Evolutionary conservation across 306 rosid species (phyloP), one percentile per base, ranked within the genome.

Genomic region (Dryas octopetala): DNA sequence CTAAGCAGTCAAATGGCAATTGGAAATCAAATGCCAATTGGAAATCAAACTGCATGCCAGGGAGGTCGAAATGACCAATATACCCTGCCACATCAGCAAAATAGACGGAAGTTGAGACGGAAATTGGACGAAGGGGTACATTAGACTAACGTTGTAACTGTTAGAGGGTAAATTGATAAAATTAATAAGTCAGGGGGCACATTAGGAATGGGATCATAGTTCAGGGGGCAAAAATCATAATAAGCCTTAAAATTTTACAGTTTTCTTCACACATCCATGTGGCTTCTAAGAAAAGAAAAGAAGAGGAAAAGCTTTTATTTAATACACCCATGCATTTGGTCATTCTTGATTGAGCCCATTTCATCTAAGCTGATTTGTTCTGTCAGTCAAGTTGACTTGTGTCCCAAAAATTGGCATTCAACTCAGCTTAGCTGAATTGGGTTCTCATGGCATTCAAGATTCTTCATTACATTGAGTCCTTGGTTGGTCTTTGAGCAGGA

Each of bases 401-500:
- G 58, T 48, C 45, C 44, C 45, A 47, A 49, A 53, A 68, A 12
- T 51, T 48, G 10, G 6, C n/a, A 44, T 40, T 15, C 61, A 55
- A 7, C 7, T 40, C 52, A 40, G 57, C 64, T 53, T 52, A 49
- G 62, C 59, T 59, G 41, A 16, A 16, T 38, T 74, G 49, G 53
- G 69, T 63, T 73, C 50, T 74, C 16, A 10, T 9, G 6, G 41
- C 12, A 4, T 63, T 40, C 49, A 69, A 68, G 73, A 23, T 13
- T 61, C 68, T 40, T 49, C n/a, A 28, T 16, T 38, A 32, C 50
- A 46, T 60, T 38, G 49, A 47, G n/a, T 9, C 44, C 11, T 38
- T 46, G 13, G 45, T 60, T 49, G 14, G 63, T 62, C 55, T 81
- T 52, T 62, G 58, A 10, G 51, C 48, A 12, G 26, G 61, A 55